phyloP scores from a whole-genome alignment of 176 grass and related monocot species.

The Oryza longistaminata region DNA sequence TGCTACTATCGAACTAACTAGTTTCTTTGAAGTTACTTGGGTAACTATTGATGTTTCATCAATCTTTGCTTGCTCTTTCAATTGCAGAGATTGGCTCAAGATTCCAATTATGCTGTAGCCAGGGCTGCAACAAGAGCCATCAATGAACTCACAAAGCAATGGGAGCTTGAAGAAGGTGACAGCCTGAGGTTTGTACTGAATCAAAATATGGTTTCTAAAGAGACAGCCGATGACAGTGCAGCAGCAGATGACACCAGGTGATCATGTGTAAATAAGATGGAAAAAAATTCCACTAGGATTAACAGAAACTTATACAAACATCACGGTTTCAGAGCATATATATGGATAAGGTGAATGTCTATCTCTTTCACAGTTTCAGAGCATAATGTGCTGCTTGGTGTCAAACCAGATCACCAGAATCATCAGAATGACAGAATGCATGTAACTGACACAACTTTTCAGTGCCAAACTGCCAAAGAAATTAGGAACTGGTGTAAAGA shows the following conservation, averaged over 20 bases:
- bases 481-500: slow-evolving; percentile 13
- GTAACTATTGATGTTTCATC: not conserved
- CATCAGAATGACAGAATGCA: not conserved
- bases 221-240: slow-evolving; percentile 29
- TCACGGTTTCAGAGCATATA: not conserved
- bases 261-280: slow-evolving; percentile 11
- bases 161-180: slow-evolving; percentile 98
- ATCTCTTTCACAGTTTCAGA: not conserved
- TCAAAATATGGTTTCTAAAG: slow-evolving; percentile 32
- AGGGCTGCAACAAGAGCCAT: slow-evolving; percentile 77
- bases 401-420: not conserved
- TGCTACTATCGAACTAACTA: not conserved
- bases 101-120: slow-evolving; percentile 80
- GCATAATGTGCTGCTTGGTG: not conserved
- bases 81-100: slow-evolving; percentile 80
- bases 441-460: not conserved
- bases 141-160: slow-evolving; percentile 81
- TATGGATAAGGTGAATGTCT: not conserved
- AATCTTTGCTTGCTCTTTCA: slow-evolving; percentile 6
- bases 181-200: slow-evolving; percentile 84
- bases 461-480: slow-evolving; percentile 14
- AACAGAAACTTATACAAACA: not conserved
- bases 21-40: not conserved
- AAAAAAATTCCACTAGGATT: not conserved
- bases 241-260: slow-evolving; percentile 22